Base-by-base conservation (phyloP, 208 protist genomes). In the Porcisia hertigi region DNA sequence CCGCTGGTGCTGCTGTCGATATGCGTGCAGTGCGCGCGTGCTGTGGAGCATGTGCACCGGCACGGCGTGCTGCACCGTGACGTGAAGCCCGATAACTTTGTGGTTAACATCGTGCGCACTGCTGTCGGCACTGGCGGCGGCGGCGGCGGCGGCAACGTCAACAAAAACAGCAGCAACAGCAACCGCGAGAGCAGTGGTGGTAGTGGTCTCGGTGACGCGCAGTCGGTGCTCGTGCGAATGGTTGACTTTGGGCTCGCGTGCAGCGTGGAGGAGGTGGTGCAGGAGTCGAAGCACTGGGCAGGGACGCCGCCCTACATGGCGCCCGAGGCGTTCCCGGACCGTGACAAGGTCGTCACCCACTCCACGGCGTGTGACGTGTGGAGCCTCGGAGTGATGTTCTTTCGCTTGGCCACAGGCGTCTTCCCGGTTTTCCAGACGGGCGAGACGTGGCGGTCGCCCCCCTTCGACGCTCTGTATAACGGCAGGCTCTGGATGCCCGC, bases 41-140 rank as follows among this genome's bases (percentile, higher is more conserved):
- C 70, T n/a, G 73, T 99, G 43, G 94, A 99, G 86, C 98, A 93
- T 76, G 71, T 99, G 39, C 99, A 99, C 82, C 76, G 75, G 5
- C 94, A 97, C 69, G 90, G 92, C 67, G 99, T 99, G 73, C 90
- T 99, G 72, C 98, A 99, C 81, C 87, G 98, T 43, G 98, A 99
- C 79, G 90, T 98, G 58, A 99, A 99, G 83, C 99, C 99, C 6
- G 98, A 99, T 76, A 99, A 99, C 85, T 99, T 99, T 76, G 79
- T 99, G 18, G 96, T 99, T 67, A 99, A 99, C 9, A 52, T 90
- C 16, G 91, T 84, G 2, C 83, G 85, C 43, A 86, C 95, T 53
- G 74, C 9, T 45, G 62, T 9, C 7, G 62, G 34, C 2, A 8
- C 25, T 54, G 43, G 25, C 62, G 34, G n/a, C 39, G 64, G 25